These are phyloP conservation scores for Trifolium fragiferum DNA, from an alignment of 306 rosid species.

Conservation along the genomic window DNA sequence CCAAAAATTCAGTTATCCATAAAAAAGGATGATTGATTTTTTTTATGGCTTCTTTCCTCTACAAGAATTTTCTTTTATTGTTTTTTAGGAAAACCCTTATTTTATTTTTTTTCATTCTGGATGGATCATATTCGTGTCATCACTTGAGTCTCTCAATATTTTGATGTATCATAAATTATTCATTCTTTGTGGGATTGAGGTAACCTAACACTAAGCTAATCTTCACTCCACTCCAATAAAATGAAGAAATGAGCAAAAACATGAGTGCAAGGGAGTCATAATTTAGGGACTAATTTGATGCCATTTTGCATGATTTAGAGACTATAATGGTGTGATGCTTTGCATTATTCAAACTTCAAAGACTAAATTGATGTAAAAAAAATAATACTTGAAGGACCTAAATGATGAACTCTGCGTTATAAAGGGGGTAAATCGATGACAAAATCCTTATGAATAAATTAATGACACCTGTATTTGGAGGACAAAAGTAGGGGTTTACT, in stretches of 20 bases:
- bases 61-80: not conserved
- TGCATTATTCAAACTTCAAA: conserved; percentile 8
- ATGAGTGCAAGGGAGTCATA: not conserved
- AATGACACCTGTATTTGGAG: not conserved
- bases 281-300: not conserved
- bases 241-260: not conserved
- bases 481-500: conserved; percentile 10
- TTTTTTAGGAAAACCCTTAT: not conserved
- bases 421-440: conserved; percentile 4
- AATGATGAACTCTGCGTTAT: conserved; percentile 8
- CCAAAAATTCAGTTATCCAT: conserved; percentile 13
- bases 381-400: not conserved
- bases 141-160: not conserved
- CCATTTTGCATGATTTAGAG: not conserved
- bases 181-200: not conserved
- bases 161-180: not conserved
- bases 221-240: not conserved
- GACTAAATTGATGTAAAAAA: not conserved
- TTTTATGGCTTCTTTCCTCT: conserved; percentile 4
- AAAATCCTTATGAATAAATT: conserved; percentile 1
- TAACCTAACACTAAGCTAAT: not conserved
- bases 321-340: not conserved
- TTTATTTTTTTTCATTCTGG: not conserved
- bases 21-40: conserved; percentile 7
- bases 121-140: not conserved